A percentile compares a stretch with the other conserved stretches of the same genome.
Evolutionary conservation across 345 rosid species (phyloP).

Genomic region (Mercurialis annua): DNA sequence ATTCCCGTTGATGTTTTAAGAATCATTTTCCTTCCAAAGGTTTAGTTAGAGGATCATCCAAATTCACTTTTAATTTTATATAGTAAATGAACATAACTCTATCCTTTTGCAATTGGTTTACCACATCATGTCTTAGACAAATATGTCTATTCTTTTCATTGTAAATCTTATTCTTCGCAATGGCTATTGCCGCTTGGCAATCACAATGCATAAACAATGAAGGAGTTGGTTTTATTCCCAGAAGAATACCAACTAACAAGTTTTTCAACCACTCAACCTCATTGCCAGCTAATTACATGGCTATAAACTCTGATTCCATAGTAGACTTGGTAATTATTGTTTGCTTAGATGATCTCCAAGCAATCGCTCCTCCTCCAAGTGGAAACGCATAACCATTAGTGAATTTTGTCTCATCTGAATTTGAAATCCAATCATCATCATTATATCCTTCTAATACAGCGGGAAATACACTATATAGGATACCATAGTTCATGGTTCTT

Average conservation of each 20-base stretch:
- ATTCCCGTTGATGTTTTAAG: not conserved
- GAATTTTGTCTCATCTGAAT: too few species aligned
- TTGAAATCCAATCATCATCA: too few species aligned
- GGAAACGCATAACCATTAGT: too few species aligned
- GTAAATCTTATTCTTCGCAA: too few species aligned
- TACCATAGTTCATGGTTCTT: too few species aligned
- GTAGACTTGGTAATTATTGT: not conserved
- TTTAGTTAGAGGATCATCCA: not conserved
- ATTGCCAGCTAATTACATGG: not conserved
- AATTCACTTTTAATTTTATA: not conserved
- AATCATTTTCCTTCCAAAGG: not conserved
- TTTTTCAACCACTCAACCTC: not conserved
- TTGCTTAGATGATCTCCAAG: not conserved
- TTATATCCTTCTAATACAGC: too few species aligned
- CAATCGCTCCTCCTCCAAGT: not conserved
- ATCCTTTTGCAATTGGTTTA: not conserved
- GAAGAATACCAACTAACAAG: not conserved
- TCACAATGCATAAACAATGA: not conserved
- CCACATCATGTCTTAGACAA: not conserved
- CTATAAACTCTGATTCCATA: conserved; percentile 2
- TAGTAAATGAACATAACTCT: not conserved
- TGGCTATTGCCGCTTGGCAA: too few species aligned
- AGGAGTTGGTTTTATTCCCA: not conserved
- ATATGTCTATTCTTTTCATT: not conserved
- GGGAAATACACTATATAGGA: too few species aligned